Percentiles rank a stretch among this genome's conserved stretches.
These are phyloP conservation scores for Suillus cothurnatus DNA, from an alignment of 768 basidiomycete species.

Conservation along the genomic window DNA sequence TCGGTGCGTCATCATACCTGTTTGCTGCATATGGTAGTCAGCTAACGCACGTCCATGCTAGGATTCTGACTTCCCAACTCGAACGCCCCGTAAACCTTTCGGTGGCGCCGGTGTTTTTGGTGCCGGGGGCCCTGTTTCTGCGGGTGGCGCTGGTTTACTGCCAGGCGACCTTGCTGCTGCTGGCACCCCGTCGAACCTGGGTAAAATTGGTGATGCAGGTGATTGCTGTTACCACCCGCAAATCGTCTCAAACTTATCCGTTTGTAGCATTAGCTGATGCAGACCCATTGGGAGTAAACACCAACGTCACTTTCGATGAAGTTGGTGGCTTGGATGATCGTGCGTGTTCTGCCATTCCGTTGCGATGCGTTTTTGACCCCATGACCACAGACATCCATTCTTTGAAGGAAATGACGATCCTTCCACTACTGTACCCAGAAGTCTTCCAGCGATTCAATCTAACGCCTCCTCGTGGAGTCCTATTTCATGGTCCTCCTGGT, in stretches of 20 bases:
- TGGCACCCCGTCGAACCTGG: slow-evolving; percentile 83
- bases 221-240: slow-evolving; percentile 20
- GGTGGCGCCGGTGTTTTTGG: slow-evolving; percentile 53
- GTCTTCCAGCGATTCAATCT: slow-evolving; percentile 93
- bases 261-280: slow-evolving; percentile 83
- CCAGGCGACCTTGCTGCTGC: slow-evolving; percentile 63
- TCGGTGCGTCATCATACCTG: slow-evolving; percentile 49
- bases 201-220: slow-evolving; percentile 82
- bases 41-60: slow-evolving; percentile 24
- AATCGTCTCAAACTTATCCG: slow-evolving; percentile 13
- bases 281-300: slow-evolving; percentile 92
- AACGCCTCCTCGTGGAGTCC: slow-evolving; percentile 93
- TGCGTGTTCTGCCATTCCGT: slow-evolving; percentile 37
- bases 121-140: slow-evolving; percentile 43
- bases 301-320: slow-evolving; percentile 93
- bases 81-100: slow-evolving; percentile 71
- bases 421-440: slow-evolving; percentile 95
- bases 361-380: not conserved
- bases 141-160: slow-evolving; percentile 57
- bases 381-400: slow-evolving; percentile 80
- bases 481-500: slow-evolving; percentile 99
- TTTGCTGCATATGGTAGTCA: not conserved
- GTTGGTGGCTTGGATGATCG: slow-evolving; percentile 96
- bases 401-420: slow-evolving; percentile 96
- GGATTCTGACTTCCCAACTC: slow-evolving; percentile 73